Base-by-base conservation (phyloP, 768 basidiomycete species). In the Calocybe cyanea region DNA sequence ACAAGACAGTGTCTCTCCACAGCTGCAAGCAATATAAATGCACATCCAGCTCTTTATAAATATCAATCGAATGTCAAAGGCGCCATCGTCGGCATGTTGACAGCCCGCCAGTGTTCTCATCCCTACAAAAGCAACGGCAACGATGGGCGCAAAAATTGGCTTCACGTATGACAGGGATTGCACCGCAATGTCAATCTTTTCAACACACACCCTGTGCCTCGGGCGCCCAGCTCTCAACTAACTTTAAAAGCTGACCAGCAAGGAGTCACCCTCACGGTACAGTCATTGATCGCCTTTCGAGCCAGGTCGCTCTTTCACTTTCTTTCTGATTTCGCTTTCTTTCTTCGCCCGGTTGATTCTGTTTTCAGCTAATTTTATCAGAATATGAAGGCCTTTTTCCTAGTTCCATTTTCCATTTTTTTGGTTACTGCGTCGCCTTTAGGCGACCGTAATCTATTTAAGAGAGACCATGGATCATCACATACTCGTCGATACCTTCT, bases 231-330 rank as follows among this genome's bases (percentile, higher is more conserved):
- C 25, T 13, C 38, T n/a, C 14, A n/a, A 15, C 7, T 14, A n/a
- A 7, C 32, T 19, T 34, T 20, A 43, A 34, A 33, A 24, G 25
- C 8, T 18, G 28, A 32, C 31, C 5, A 17, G n/a, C n/a, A n/a
- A n/a, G n/a, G n/a, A n/a, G 18, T n/a, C 19, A 34, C 19, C n/a
- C 13, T 32, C n/a, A 19, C 3, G 9, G 4, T 9, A 18, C 18
- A 37, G 45, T 41, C 24, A 18, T 51, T 48, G 43, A 54, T 54
- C 49, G 52, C 46, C 53, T 49, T 53, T 58, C 48, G 63, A 64
- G 63, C 63, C 64, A 38, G 65, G 67, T 57, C 41, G 67, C 65
- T 66, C 67, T 48, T 57, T 55, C 57, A 45, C 55, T 50, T 62
- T 47, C 45, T 57, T 60, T 49, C 23, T 37, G 17, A 10, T 18